phyloP scores from a whole-genome alignment of 176 grass and related monocot species.

The Musa beccarii region DNA sequence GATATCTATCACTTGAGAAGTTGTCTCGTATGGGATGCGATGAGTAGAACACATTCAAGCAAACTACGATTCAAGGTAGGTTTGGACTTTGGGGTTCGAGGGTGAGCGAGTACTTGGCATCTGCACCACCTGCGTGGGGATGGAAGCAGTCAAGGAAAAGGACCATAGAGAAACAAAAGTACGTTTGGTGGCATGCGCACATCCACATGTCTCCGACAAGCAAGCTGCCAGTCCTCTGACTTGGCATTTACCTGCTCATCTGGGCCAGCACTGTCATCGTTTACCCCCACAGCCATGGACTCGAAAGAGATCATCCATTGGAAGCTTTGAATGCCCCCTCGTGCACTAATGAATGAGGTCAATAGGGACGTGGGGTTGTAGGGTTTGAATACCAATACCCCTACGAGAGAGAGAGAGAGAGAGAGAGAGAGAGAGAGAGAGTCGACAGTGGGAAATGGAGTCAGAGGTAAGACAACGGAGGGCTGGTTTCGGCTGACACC shows the following conservation, averaged over 20 bases:
- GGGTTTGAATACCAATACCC: neutral
- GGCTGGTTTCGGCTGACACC: neutral
- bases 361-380: neutral
- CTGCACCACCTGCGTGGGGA: neutral
- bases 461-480: neutral
- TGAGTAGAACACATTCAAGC: too few species aligned
- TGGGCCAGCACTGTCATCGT: neutral
- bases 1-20: too few species aligned
- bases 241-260: neutral
- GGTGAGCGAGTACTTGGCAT: neutral
- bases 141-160: neutral
- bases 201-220: conserved; percentile 5
- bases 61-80: neutral
- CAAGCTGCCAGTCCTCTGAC: neutral
- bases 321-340: conserved; percentile 7
- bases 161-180: neutral
- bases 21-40: too few species aligned
- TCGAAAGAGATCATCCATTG: neutral
- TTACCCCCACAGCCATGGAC: neutral
- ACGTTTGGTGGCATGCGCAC: conserved; percentile 1
- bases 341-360: neutral
- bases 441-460: neutral
- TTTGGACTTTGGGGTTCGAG: neutral
- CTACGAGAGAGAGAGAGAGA: neutral
- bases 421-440: neutral